Conservation (phyloP, 2,329 filamentous ascomycete species). For the Fusarium sacchari region DNA sequence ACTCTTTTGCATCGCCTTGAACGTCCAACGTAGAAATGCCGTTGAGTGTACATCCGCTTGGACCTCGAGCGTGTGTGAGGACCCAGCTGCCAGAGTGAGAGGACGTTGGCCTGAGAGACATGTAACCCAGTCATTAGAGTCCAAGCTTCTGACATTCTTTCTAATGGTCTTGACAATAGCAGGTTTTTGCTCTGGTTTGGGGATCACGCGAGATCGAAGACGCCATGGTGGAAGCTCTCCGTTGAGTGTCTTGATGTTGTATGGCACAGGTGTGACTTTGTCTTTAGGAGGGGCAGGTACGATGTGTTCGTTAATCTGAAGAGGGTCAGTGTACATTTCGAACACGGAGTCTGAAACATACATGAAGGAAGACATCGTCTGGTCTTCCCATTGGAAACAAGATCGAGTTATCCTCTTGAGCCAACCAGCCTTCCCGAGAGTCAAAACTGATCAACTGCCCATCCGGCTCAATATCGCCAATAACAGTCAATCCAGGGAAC, state of each 20-base stretch:
- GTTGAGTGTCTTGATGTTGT: background rate
- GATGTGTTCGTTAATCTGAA: background rate
- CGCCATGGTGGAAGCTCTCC: background rate
- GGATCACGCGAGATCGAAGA: background rate
- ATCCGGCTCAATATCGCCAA: background rate
- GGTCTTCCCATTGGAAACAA: background rate
- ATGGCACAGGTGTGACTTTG: background rate
- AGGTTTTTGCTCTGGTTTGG: background rate
- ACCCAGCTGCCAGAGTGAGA: background rate
- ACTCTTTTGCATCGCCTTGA: background rate
- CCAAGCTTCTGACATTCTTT: background rate
- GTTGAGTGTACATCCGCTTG: background rate
- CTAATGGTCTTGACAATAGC: background rate
- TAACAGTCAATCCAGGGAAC: background rate
- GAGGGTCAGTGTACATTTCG: fast-evolving
- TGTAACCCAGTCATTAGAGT: background rate
- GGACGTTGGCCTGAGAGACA: background rate
- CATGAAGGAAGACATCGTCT: background rate
- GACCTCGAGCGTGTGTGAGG: background rate
- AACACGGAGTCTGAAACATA: background rate
- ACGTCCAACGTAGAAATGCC: background rate
- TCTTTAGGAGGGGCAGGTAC: background rate
- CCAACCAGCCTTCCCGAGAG: background rate
- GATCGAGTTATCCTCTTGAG: background rate
- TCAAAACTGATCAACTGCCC: background rate